A percentile compares a stretch with the other conserved stretches of the same genome.
These are phyloP conservation scores for Fusarium transvaalense DNA, from an alignment of 2,329 filamentous ascomycete species.

Conservation along the genomic window DNA sequence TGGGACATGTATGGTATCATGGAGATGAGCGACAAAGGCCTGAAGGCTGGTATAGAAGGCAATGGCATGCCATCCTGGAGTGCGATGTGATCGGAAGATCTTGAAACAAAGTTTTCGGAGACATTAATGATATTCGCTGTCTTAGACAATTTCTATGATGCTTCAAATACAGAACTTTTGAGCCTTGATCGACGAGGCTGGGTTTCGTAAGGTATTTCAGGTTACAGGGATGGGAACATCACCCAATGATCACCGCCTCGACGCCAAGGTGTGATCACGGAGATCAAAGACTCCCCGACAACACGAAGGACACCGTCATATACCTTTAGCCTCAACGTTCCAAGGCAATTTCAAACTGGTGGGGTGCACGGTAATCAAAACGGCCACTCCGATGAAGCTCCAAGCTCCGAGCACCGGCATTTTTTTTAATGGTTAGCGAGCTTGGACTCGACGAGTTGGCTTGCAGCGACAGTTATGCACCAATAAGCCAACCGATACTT, in stretches of 20 bases:
- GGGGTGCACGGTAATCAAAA: not conserved
- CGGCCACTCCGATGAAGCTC: conserved; percentile 16
- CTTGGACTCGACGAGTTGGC: conserved; percentile 5
- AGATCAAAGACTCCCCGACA: conserved; percentile 14
- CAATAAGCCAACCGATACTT: not conserved
- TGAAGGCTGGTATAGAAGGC: conserved; percentile 54
- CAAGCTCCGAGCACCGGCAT: conserved; percentile 15
- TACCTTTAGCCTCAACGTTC: not conserved
- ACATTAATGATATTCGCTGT: not conserved
- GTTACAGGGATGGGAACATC: conserved; percentile 38
- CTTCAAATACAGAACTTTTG: not conserved
- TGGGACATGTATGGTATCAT: conserved; percentile 59
- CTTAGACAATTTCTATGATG: not conserved
- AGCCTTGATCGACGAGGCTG: conserved; percentile 2
- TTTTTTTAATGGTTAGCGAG: conserved; percentile 21
- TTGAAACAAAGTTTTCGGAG: not conserved
- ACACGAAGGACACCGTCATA: not conserved
- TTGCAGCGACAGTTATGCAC: not conserved
- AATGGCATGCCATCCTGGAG: conserved; percentile 51
- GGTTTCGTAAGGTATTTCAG: conserved; percentile 17
- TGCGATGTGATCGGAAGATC: conserved; percentile 29
- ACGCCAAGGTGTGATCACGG: conserved; percentile 23
- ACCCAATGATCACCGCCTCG: conserved; percentile 22
- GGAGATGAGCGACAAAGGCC: conserved; percentile 55
- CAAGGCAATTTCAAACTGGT: not conserved